These are phyloP conservation scores for Eurotiales sp. DNA, from an alignment of 2,329 filamentous ascomycete genomes.

Conservation along the genomic window DNA sequence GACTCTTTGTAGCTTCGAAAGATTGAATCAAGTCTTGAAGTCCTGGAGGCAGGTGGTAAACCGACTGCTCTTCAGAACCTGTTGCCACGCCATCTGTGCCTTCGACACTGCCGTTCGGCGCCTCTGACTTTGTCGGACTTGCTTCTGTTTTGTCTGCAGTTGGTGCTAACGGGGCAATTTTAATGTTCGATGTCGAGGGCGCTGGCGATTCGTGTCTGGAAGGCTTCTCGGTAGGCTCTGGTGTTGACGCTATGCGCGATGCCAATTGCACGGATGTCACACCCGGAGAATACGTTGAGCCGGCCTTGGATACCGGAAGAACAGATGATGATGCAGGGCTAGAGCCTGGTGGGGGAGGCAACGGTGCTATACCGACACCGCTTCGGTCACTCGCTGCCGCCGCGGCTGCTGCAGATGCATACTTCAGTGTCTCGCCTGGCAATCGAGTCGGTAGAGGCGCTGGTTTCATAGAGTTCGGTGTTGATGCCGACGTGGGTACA, in stretches of 20 bases:
- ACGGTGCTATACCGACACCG: slow-evolving; percentile 81
- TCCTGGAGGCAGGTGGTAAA: slow-evolving; percentile 87
- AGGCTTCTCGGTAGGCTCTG: slow-evolving; percentile 39
- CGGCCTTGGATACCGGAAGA: slow-evolving; percentile 50
- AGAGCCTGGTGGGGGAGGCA: slow-evolving; percentile 79
- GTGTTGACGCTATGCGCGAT: slow-evolving; percentile 36
- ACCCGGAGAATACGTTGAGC: slow-evolving; percentile 57
- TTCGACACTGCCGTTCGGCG: slow-evolving; percentile 49
- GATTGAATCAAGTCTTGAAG: slow-evolving; percentile 87
- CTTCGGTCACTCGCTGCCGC: slow-evolving; percentile 88
- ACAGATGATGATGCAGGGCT: slow-evolving; percentile 49
- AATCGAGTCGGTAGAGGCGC: slow-evolving; percentile 79
- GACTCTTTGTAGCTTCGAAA: slow-evolving; percentile 77
- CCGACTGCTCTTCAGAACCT: slow-evolving; percentile 61
- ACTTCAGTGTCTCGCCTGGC: slow-evolving; percentile 88
- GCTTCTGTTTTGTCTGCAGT: slow-evolving; percentile 46
- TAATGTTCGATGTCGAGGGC: slow-evolving; percentile 37
- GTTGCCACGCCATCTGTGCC: slow-evolving; percentile 45
- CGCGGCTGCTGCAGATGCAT: slow-evolving; percentile 91
- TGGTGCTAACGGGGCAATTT: slow-evolving; percentile 38
- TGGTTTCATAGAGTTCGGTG: slow-evolving; percentile 77
- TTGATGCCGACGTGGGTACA: slow-evolving; percentile 40
- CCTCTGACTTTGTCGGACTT: slow-evolving; percentile 36
- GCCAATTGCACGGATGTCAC: slow-evolving; percentile 48
- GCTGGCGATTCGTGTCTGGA: slow-evolving; percentile 52